A percentile compares a stretch with the other conserved stretches of the same genome.
These are phyloP conservation scores for Talinum fruticosum DNA, from an alignment of 148 eudicot genomes.

Conservation along the genomic window DNA sequence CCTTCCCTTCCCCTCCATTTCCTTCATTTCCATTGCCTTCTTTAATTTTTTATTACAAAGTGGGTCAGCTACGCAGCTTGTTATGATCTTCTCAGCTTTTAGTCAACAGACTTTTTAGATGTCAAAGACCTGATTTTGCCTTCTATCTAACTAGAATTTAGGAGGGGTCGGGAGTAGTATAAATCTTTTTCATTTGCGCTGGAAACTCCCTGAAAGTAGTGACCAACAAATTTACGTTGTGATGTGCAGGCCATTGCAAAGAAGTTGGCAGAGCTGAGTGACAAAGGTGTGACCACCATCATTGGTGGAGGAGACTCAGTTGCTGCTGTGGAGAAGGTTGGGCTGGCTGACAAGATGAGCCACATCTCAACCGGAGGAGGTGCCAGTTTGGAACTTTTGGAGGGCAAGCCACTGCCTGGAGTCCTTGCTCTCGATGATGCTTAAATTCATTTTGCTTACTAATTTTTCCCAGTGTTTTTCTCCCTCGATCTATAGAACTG, in stretches of 20 bases:
- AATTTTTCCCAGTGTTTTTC: not conserved
- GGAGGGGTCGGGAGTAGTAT: too few relatives aligned
- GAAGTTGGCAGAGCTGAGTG: slow-evolving; percentile 83
- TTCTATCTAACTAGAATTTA: too few relatives aligned
- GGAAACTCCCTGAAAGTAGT: too few relatives aligned
- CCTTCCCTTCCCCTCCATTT: too few relatives aligned
- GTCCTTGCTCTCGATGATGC: slow-evolving; percentile 86
- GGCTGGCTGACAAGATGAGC: slow-evolving; percentile 93
- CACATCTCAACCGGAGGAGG: slow-evolving; percentile 97
- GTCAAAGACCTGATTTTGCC: too few relatives aligned
- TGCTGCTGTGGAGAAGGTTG: slow-evolving; percentile 90
- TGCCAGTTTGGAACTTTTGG: slow-evolving; percentile 93
- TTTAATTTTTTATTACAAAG: too few relatives aligned
- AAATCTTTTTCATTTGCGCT: too few relatives aligned
- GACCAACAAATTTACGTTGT: not conserved
- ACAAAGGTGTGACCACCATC: slow-evolving; percentile 82
- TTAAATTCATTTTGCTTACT: slow-evolving; percentile 18
- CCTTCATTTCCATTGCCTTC: too few relatives aligned
- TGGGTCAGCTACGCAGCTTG: too few relatives aligned
- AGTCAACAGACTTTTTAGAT: too few relatives aligned
- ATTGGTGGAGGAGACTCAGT: slow-evolving; percentile 95
- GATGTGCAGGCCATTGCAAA: slow-evolving; percentile 62
- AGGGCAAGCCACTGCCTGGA: slow-evolving; percentile 83
- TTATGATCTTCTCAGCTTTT: too few relatives aligned
- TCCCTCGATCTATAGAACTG: not conserved